Evolutionary conservation across 208 protist species (phyloP).

Genomic region (Wallacemonas sp.): DNA sequence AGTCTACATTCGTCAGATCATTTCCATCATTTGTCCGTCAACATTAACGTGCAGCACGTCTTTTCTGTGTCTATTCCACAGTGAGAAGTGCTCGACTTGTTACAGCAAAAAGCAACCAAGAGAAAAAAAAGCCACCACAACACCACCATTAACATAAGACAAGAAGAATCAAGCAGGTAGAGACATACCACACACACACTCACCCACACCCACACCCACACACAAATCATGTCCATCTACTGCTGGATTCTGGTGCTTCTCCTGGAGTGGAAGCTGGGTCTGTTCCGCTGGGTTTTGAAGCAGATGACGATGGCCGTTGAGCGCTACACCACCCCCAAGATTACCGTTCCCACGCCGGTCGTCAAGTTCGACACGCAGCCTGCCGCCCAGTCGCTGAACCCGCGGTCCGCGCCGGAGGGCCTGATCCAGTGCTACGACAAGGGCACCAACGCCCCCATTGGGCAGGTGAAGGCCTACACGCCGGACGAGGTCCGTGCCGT

Average conservation of each 20-base stretch:
- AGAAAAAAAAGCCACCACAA: background rate
- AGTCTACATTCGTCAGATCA: conserved; percentile 18
- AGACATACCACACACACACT: no score
- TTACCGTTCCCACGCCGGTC: conserved; percentile 64
- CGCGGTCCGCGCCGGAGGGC: conserved; percentile 61
- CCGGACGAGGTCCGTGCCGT: conserved; percentile 69
- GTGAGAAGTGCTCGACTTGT: background rate
- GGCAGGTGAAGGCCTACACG: conserved; percentile 65
- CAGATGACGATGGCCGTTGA: conserved; percentile 58
- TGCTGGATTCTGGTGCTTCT: conserved; percentile 44
- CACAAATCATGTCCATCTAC: conserved; percentile 45
- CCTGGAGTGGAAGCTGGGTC: conserved; percentile 60
- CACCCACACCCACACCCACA: background rate
- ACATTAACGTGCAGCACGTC: conserved; percentile 18
- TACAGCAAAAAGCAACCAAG: background rate
- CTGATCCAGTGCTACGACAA: conserved; percentile 92
- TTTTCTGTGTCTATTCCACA: conserved; percentile 9
- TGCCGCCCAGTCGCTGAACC: conserved; percentile 56
- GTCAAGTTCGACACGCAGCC: conserved; percentile 57
- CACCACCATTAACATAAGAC: no score
- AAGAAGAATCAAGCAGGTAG: no score
- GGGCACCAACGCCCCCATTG: conserved; percentile 82
- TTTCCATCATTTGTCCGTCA: conserved; percentile 14
- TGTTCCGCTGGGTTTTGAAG: conserved; percentile 49
- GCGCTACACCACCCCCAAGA: conserved; percentile 79